Base-by-base conservation (phyloP, 495 filamentous ascomycete species). In the Hypoxylon perforatum region DNA sequence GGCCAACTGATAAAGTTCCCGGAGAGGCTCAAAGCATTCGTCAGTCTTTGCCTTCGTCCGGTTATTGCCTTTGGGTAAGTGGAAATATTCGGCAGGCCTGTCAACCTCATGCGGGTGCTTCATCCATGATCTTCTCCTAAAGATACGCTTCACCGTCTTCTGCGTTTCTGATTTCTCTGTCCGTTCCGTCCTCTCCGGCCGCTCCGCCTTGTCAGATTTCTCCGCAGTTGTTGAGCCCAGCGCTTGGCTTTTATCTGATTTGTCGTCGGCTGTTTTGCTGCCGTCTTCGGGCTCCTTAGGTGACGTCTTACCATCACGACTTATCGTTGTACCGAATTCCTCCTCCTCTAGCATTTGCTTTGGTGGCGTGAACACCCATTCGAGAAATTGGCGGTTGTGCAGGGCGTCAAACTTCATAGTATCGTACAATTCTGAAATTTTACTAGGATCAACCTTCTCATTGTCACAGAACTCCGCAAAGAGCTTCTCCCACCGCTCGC, bases 351-450 rank as follows among this genome's bases (percentile, higher is more conserved):
- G 81, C 80, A 90, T 86, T 65, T 74, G 86, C 74, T 77, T 85
- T 71, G 85, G 85, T 2, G 95, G 96, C 61, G 92, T 96, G 72
- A 99, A 98, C 2, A 97, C 91, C 90, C 94, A 97, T 77, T 99
- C 96, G n/a, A 99, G 80, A 61, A 97, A 98, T 60, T 91, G 91
- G 4, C 96, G 88, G 74, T 99, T 99, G 75, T 99, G 95, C 21
- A 99, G 84, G 1, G 96, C 95, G 71, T 99, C 95, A 68, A 97
- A 99, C 74, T 99, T 99, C 94, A 98, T 97, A 25, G 93, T 97
- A 76, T 99, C 95, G 73, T 98, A 98, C 1, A 99, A 81, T 78
- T 99, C 95, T 7, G 92, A 97, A 35, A 99, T 93, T 80, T 98
- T 98, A 81, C 93, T 96, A 0, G 95, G 95, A 74, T 99, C 95